Evolutionary conservation across 257 asterid species (phyloP), one percentile per base, ranked within the genome.

Genomic region (Knoxia roxburghii): DNA sequence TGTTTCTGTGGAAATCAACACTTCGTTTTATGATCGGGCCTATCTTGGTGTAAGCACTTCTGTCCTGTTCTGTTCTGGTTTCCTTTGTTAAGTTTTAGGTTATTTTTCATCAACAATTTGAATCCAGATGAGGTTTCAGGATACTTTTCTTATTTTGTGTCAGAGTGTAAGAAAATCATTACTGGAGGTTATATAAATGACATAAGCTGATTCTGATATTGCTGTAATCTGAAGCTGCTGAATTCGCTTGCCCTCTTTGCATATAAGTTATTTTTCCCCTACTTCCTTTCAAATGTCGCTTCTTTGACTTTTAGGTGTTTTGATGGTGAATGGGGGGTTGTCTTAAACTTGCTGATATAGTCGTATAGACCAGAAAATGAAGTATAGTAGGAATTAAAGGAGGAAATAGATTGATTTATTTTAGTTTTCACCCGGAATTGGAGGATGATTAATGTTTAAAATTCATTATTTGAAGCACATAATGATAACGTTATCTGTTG

Each of bases 1-100:
- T 6, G 96, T 89, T 35, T 89, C 96, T 15, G 86, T 91, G 7
- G 95, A 85, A 83, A 89, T 91, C 75, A 82, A 75, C 1, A 86
- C 87, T 65, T 85, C 95, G 5, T 91, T 85, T 74, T 76, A 82
- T 75, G 77, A 73, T 70, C 79, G 81, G 50, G 96, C 90, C 59
- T 76, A 27, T 77, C 75, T 83, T 69, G 95, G 95, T 45, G 96
- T 91, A 69, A 75, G 87, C 23, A 45, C 73, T 37, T 61, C 24
- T 37, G 17, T 26, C 43, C 24, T 56, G n/a, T n/a, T n/a, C n/a
- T 46, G 4, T 26, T 27, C 9, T 55, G 15, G n/a, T 6, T 26
- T 58, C 5, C 21, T 32, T 1, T 54, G 26, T 7, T 17, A 12
- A 12, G 37, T 24, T 54, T 26, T 54, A 43, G 14, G 12, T 43